Base-by-base conservation (phyloP, 768 basidiomycete genomes). In the Boletus edulis region DNA sequence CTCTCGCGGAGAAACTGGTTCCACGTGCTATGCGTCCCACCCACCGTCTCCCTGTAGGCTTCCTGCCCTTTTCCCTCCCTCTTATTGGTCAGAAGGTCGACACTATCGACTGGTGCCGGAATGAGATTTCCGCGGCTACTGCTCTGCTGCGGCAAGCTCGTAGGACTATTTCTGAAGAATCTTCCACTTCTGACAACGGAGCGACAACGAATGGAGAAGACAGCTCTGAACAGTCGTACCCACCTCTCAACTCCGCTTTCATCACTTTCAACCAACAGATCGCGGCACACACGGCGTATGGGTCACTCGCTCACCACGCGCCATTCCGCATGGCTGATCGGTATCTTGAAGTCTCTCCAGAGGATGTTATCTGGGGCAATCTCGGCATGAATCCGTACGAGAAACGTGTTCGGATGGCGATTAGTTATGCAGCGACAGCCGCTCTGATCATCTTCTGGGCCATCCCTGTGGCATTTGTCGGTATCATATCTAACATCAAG, bases 281-380 rank as follows among this genome's bases (percentile, higher is more conserved):
- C 57, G 89, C 91, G 3, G 94, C 95, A 17, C 94, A 98, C 71
- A 75, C 98, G 69, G 93, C 90, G 1, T 79, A 81, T 35, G 86
- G 94, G 71, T 75, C 77, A 4, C 73, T 95, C 40, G 74, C 83
- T 7, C 90, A 95, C 70, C 86, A 95, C 65, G 82, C 85, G 49
- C 92, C 92, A 24, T 91, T 91, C 62, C 75, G 82, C 15, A 97
- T 98, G 93, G 73, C 80, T 11, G 75, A 76, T 27, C 83, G 84
- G 48, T 89, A 85, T 65, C 79, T 87, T 39, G 95, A 97, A 68
- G 85, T 96, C 49, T 80, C 87, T 0, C 94, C 95, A 0, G 78
- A 81, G 29, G 94, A 97, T 71, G 87, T 99, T 44, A 87, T 98
- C 58, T 98, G 96, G 95, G 73, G 79, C 4, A 98, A 97, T 68